Base-by-base conservation (phyloP, 2,329 filamentous ascomycete genomes). In the Xylogone sp. region DNA sequence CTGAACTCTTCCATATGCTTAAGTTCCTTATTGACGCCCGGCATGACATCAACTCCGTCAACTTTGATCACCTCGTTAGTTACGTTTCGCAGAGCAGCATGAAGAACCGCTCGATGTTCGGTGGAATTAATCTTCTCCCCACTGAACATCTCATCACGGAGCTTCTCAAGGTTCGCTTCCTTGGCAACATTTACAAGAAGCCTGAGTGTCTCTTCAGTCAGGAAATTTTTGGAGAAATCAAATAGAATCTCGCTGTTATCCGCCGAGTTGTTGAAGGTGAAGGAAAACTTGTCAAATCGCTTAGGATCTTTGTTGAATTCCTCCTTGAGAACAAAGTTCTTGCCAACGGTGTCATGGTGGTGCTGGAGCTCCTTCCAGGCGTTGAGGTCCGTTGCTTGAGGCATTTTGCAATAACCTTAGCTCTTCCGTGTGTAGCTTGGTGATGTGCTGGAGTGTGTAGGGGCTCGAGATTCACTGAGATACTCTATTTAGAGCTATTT, bases 61-160 rank as follows among this genome's bases (percentile, higher is more conserved):
- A 97, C 94, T 73, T 90, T 77, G 78, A 87, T 85, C 21, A 81
- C 84, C 81, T 89, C 84, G 69, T 89, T 91, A 69, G 83, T 81
- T 58, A 91, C 86, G 71, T 99, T 99, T 70, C 94, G 88, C 67
- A 99, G 82, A 46, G 94, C 94, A 62, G 90, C 83, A 75, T 99
- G 94, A 78, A 96, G 96, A 59, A 99, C 94, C 59, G 94, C 94
- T 59, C 94, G 87, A 69, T 93, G 79, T 79, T 99, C 94, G 54
- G 94, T 99, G 76, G 97, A 97, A 83, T 99, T 99, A 80, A 99
- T 97, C 82, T 95, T 93, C 68, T 97, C 90, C 63, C 94, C 94
- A 53, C 84, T 86, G 75, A 99, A 99, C 92, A 99, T 96, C 68
- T 86, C 86, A 83, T 99, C 93, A 59, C 94, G 88, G 69, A 97